A percentile compares a stretch with the other conserved stretches of the same genome.
phyloP scores from a whole-genome alignment of 768 basidiomycete species.

The Xerocomellus intermedius region DNA sequence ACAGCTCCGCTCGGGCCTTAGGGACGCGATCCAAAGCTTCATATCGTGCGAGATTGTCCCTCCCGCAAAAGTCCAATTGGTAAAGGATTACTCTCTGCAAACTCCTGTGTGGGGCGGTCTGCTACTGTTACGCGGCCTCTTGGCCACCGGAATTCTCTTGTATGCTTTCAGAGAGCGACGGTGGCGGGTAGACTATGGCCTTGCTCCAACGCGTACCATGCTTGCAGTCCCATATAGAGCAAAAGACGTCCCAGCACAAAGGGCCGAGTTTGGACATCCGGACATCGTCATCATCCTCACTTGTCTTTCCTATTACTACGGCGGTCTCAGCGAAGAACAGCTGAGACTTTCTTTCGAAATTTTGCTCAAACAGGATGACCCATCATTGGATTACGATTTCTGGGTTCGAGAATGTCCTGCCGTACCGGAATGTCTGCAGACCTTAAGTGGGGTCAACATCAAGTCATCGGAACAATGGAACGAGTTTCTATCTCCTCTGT shows the following conservation, averaged over 20 bases:
- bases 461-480: slow-evolving; percentile 29
- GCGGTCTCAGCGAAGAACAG: slow-evolving; percentile 33
- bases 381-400: slow-evolving; percentile 28
- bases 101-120: slow-evolving; percentile 21
- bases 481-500: slow-evolving; percentile 24
- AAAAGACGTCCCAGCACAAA: slow-evolving; percentile 36
- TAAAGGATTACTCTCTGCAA: slow-evolving; percentile 3
- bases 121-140: slow-evolving; percentile 35
- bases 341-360: slow-evolving; percentile 30
- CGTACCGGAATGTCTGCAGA: slow-evolving; percentile 21
- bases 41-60: slow-evolving; percentile 15
- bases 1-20: neutral
- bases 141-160: slow-evolving; percentile 32
- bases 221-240: slow-evolving; percentile 40
- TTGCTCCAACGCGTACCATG: slow-evolving; percentile 30
- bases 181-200: slow-evolving; percentile 41
- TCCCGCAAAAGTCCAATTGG: neutral
- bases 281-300: slow-evolving; percentile 37
- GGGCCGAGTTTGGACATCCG: slow-evolving; percentile 41
- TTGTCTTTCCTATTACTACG: slow-evolving; percentile 38
- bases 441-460: slow-evolving; percentile 34
- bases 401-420: slow-evolving; percentile 26
- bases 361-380: slow-evolving; percentile 32
- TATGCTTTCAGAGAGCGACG: slow-evolving; percentile 34
- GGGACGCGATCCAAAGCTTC: slow-evolving; percentile 20